Evolutionary conservation across 2,329 filamentous ascomycete genomes (phyloP), one percentile per base, ranked within the genome.

Genomic region (Colletotrichum sp.): DNA sequence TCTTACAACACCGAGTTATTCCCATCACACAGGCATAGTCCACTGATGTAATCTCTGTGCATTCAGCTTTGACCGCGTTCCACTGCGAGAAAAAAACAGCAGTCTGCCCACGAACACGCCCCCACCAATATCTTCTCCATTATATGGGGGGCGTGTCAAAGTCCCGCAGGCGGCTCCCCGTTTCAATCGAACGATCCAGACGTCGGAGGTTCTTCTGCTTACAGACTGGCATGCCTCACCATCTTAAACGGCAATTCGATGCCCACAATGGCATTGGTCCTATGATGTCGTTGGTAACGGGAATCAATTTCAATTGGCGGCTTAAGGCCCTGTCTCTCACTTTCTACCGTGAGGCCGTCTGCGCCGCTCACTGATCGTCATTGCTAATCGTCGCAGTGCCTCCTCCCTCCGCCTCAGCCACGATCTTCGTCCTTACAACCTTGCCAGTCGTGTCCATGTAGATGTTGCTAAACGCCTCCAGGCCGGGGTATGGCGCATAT

Each of bases 361-460:
- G 21, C 44, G 4, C 18, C n/a, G 15, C 34, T 26, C 44, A 36
- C 24, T 79, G 79, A 10, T 78, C 76, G 10, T 86, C 84, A 57
- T 87, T 85, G 63, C 85, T 88, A 78, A 92, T 87, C 5, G 86
- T 89, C 72, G 88, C 90, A 3, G 84, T 87, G 2, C 89, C 90
- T 8, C 90, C 90, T 6, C 87, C 90, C 78, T 87, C 84, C 6
- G 86, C 84, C 81, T 91, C 90, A 59, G 88, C 88, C 67, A 91
- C 81, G 24, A 91, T 84, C 80, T 88, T 86, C 26, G 90, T 89
- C 66, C 86, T 86, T 10, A 89, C 84, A 6, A 92, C 89, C 62
- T 82, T 82, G 8, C 89, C 89, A 0, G 78, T 81, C 1, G 82
- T 82, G 78, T 88, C 88, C n/a, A 87, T 82, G 80, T 88, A 90